Conservation (phyloP, 148 eudicot species). For the Simmondsia chinensis region DNA sequence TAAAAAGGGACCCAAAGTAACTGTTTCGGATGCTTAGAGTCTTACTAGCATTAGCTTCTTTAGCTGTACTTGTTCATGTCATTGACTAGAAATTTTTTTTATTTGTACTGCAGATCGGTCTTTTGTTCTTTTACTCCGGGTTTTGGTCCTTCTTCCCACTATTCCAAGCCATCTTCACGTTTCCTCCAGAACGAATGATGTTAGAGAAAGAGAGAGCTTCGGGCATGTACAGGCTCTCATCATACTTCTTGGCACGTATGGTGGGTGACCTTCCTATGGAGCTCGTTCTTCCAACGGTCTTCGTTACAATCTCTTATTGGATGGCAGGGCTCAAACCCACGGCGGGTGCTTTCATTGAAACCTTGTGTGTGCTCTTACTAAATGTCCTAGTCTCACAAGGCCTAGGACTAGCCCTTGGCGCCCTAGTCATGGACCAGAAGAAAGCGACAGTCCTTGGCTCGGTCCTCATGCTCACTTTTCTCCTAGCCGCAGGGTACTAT, state of each 20-base stretch:
- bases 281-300: conserved; percentile 64
- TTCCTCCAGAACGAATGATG: conserved; percentile 67
- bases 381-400: conserved; percentile 66
- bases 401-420: conserved; percentile 77
- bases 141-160: conserved; percentile 82
- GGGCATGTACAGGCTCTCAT: conserved; percentile 74
- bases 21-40: too few relatives aligned
- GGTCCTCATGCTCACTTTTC: conserved; percentile 52
- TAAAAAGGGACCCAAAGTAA: too few relatives aligned
- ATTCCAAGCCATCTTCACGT: conserved; percentile 63
- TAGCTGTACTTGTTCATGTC: too few relatives aligned
- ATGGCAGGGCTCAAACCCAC: conserved; percentile 65
- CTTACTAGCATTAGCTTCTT: too few relatives aligned
- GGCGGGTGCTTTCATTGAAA: conserved; percentile 23
- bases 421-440: conserved; percentile 56
- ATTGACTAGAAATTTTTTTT: too few relatives aligned
- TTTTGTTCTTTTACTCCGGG: conserved; percentile 55
- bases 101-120: conserved; percentile 43
- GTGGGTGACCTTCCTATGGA: conserved; percentile 64
- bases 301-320: conserved; percentile 48
- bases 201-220: conserved; percentile 70
- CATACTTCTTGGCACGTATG: conserved; percentile 52
- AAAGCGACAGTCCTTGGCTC: conserved; percentile 54
- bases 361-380: conserved; percentile 33
- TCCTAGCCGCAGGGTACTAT: conserved; percentile 60